A percentile compares a stretch with the other conserved stretches of the same genome.
Conservation (phyloP, 2,329 filamentous ascomycete genomes). For the Aureobasidium pullulans region DNA sequence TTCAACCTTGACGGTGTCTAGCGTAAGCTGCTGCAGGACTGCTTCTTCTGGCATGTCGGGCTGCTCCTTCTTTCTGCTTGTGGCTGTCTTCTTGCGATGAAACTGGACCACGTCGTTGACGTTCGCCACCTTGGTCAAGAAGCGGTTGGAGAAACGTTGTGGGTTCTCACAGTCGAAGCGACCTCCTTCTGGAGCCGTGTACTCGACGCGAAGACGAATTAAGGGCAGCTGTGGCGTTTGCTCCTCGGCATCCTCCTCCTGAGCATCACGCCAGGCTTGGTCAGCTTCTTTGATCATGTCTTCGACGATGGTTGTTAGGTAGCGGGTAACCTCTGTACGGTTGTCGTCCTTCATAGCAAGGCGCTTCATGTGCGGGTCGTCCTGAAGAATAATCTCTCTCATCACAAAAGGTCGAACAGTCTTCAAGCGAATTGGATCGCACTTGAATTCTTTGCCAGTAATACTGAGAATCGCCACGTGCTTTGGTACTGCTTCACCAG, state of each 20-base stretch:
- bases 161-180: constrained; percentile 90
- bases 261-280: constrained; percentile 70
- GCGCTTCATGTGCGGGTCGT: constrained; percentile 68
- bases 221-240: constrained; percentile 67
- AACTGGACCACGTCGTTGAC: constrained; percentile 90
- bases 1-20: constrained; percentile 80
- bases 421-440: constrained; percentile 76
- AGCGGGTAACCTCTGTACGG: constrained; percentile 67
- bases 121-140: constrained; percentile 85
- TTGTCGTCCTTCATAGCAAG: constrained; percentile 79
- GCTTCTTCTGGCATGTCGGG: constrained; percentile 57
- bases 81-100: constrained; percentile 72
- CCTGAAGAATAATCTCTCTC: constrained; percentile 67
- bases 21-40: constrained; percentile 51
- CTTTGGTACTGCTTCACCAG: constrained; percentile 84
- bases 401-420: constrained; percentile 87
- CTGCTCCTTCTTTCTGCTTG: constrained; percentile 42
- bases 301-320: constrained; percentile 71
- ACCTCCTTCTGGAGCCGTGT: constrained; percentile 74
- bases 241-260: constrained; percentile 55
- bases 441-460: constrained; percentile 72
- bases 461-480: constrained; percentile 81
- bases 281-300: constrained; percentile 82
- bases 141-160: constrained; percentile 90
- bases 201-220: constrained; percentile 85